Percentiles rank a stretch among this genome's conserved stretches.
phyloP scores from a whole-genome alignment of 176 grass and related monocot species.

The Olyra latifolia region DNA sequence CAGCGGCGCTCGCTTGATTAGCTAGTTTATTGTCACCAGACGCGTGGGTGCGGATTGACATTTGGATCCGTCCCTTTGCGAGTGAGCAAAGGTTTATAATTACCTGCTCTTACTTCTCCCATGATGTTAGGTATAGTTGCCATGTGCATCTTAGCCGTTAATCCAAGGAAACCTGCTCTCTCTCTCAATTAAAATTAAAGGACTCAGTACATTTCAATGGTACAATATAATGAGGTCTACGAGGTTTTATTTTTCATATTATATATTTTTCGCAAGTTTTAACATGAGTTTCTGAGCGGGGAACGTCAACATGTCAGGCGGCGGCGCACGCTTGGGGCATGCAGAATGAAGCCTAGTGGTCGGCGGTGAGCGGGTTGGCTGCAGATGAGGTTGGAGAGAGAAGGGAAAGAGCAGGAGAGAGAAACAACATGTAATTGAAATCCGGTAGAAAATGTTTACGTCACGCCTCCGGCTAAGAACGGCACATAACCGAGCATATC shows the following conservation, averaged over 20 bases:
- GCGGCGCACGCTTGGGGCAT: too few relatives aligned
- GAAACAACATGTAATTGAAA: too few relatives aligned
- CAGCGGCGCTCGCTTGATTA: conserved; percentile 19
- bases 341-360: too few relatives aligned
- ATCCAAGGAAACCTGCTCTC: not conserved
- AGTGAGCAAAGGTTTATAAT: not conserved
- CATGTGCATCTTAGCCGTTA: conserved; percentile 25
- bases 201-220: not conserved
- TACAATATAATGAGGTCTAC: too few relatives aligned
- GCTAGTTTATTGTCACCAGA: conserved; percentile 18
- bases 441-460: too few relatives aligned
- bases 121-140: not conserved
- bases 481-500: not conserved
- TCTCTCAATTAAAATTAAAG: not conserved
- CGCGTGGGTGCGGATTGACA: conserved; percentile 42
- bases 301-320: too few relatives aligned
- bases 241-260: too few relatives aligned
- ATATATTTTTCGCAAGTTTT: too few relatives aligned
- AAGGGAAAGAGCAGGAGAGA: too few relatives aligned
- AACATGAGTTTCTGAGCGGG: too few relatives aligned
- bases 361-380: too few relatives aligned
- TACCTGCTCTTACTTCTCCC: not conserved
- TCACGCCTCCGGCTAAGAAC: not conserved
- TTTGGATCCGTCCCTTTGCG: conserved; percentile 42
- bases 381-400: too few relatives aligned